A percentile compares a stretch with the other conserved stretches of the same genome.
phyloP scores from a whole-genome alignment of 495 filamentous ascomycete genomes.

The Parachaetomium inaequale region DNA sequence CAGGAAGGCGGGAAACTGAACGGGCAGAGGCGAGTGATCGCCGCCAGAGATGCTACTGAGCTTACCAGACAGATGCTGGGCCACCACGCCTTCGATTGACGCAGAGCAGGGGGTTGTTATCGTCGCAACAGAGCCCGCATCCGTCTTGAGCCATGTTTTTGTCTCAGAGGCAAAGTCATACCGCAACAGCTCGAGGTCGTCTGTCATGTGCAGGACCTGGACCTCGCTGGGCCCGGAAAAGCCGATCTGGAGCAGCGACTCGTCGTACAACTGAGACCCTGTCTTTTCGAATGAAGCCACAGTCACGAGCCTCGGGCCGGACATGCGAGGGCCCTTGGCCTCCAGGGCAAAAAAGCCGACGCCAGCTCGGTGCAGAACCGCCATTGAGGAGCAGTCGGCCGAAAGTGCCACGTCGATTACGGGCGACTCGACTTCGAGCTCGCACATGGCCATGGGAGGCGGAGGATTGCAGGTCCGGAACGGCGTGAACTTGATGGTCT shows the following conservation, averaged over 20 bases:
- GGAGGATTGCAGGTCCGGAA: conserved; percentile 79
- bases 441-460: conserved; percentile 85
- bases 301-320: conserved; percentile 30
- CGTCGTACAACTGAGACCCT: conserved; percentile 14
- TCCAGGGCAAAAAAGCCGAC: conserved; percentile 66
- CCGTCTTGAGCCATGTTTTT: conserved; percentile 15
- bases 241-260: conserved; percentile 27
- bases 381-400: conserved; percentile 61
- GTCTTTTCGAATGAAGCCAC: conserved; percentile 23
- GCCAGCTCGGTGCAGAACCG: conserved; percentile 60
- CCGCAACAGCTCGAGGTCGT: conserved; percentile 19
- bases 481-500: conserved; percentile 77
- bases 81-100: conserved; percentile 20
- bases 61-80: conserved; percentile 39
- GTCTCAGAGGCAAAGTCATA: conserved; percentile 19
- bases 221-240: conserved; percentile 24
- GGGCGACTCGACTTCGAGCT: conserved; percentile 60
- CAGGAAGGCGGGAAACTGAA: conserved; percentile 43
- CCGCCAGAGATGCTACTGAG: conserved; percentile 25
- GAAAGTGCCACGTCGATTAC: conserved; percentile 73
- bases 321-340: conserved; percentile 42
- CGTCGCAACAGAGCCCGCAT: conserved; percentile 14
- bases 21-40: conserved; percentile 8
- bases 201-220: conserved; percentile 25
- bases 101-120: conserved; percentile 20